Evolutionary conservation across 2,329 filamentous ascomycete species (phyloP).

Genomic region (Alternaria triticimaculans): DNA sequence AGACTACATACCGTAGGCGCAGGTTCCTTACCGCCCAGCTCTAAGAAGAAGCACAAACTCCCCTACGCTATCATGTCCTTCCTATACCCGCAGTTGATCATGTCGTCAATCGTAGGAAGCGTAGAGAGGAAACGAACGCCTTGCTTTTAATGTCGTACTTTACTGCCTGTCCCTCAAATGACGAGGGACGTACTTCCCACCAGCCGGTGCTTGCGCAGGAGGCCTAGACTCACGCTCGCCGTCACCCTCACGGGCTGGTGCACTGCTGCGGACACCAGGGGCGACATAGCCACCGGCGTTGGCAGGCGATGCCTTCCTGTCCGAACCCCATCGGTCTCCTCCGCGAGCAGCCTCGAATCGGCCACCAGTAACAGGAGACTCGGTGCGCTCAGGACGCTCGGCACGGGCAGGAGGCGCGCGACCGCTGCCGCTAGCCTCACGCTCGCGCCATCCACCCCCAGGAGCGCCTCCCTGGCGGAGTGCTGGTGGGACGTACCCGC

Average conservation of each 20-base stretch:
- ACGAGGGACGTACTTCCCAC: constrained; percentile 51
- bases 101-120: constrained; percentile 12
- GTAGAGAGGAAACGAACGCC: constrained; percentile 12
- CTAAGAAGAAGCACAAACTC: constrained; percentile 13
- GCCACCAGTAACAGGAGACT: constrained; percentile 34
- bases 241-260: constrained; percentile 29
- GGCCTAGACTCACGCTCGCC: constrained; percentile 33
- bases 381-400: constrained; percentile 23
- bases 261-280: constrained; percentile 35
- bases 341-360: constrained; percentile 20
- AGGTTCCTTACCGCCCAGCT: constrained; percentile 15
- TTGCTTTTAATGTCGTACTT: background rate
- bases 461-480: constrained; percentile 47
- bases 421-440: constrained; percentile 40
- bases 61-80: constrained; percentile 12
- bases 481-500: constrained; percentile 56
- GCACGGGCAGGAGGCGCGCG: constrained; percentile 35
- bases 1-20: constrained; percentile 11
- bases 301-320: constrained; percentile 43
- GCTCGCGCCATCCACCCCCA: constrained; percentile 47
- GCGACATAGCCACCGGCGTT: constrained; percentile 39
- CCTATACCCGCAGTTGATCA: constrained; percentile 10
- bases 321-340: constrained; percentile 38
- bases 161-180: constrained; percentile 37
- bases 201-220: constrained; percentile 35